Conservation (phyloP, 306 rosid genomes). For the Malus orientalis region DNA sequence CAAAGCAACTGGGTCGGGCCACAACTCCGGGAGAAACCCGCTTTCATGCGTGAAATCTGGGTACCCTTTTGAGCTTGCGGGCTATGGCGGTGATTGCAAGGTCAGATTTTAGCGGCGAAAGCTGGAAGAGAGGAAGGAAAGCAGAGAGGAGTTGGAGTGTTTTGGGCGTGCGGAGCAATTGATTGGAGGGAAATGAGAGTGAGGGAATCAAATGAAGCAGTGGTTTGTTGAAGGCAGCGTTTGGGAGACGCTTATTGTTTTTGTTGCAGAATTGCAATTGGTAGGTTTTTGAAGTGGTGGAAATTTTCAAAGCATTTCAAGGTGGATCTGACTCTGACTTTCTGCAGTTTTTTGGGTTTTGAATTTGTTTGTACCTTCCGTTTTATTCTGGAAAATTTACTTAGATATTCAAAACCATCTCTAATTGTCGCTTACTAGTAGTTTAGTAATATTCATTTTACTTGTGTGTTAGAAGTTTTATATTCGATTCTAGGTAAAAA, state of each 20-base stretch:
- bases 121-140: not conserved
- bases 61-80: not conserved
- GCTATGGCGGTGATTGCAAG: not conserved
- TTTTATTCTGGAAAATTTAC: not conserved
- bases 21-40: not conserved
- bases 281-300: not conserved
- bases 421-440: too few relatives aligned
- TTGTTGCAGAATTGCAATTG: not conserved
- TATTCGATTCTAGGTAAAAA: too few relatives aligned
- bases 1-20: not conserved
- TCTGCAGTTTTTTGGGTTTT: not conserved
- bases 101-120: not conserved
- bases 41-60: not conserved
- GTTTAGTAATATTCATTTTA: too few relatives aligned
- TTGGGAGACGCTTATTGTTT: not conserved
- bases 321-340: slow-evolving; percentile 1
- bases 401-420: too few relatives aligned
- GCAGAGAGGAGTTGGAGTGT: not conserved
- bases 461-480: too few relatives aligned
- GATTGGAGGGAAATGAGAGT: slow-evolving; percentile 5
- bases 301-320: slow-evolving; percentile 4
- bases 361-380: not conserved
- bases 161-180: slow-evolving; percentile 8
- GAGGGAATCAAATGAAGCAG: slow-evolving; percentile 3
- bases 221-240: slow-evolving; percentile 3